Conservation (phyloP, 140 eudicot species). For the Stevia rebaudiana region DNA sequence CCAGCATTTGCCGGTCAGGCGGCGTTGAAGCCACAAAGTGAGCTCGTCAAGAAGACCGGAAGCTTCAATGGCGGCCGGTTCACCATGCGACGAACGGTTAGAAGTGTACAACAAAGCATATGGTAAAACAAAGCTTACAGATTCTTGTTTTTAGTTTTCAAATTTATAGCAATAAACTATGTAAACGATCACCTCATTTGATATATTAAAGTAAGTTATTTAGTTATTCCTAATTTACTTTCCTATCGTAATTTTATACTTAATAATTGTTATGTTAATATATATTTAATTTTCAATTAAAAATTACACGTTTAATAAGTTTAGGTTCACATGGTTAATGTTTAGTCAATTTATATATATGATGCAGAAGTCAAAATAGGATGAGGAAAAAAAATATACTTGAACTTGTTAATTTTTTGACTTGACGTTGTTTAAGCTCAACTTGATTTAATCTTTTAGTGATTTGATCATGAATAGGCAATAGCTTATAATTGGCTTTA, state of each 20-base stretch:
- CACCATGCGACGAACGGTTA: constrained; percentile 90
- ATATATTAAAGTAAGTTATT: too few species aligned
- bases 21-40: constrained; percentile 52
- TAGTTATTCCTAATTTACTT: too few species aligned
- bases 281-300: neutral
- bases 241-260: neutral
- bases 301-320: too few species aligned
- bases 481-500: neutral
- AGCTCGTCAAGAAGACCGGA: constrained; percentile 52
- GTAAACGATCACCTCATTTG: too few species aligned
- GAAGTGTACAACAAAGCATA: constrained; percentile 74
- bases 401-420: too few species aligned
- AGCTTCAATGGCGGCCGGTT: constrained; percentile 48
- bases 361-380: too few species aligned
- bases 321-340: too few species aligned
- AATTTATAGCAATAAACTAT: too few species aligned
- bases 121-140: constrained; percentile 33
- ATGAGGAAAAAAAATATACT: too few species aligned
- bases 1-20: constrained; percentile 64
- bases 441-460: neutral
- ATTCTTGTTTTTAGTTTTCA: neutral
- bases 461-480: neutral
- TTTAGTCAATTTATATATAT: too few species aligned
- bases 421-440: neutral
- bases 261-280: neutral